Evolutionary conservation across 495 filamentous ascomycete genomes (phyloP), one percentile per base, ranked within the genome.

Genomic region (Aspergillus egyptiacus): DNA sequence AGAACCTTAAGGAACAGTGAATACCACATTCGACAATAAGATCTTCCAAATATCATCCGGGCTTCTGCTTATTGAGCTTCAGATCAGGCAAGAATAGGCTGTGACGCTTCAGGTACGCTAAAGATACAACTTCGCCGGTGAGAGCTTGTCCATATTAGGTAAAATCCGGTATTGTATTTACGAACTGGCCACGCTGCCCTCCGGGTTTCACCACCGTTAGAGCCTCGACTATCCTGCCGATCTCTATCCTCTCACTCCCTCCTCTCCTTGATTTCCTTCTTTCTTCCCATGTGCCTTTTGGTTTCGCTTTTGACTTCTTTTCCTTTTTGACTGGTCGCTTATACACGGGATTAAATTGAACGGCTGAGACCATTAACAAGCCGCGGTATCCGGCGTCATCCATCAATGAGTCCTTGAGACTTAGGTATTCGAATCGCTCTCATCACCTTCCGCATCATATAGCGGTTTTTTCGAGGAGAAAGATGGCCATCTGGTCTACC

Each of bases 331-430:
- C 24, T 18, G 11, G 24, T 24, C 14, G 31, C 2, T 24, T 24
- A 13, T 33, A 22, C 19, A 23, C 1, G 8, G 33, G 15, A 4
- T 36, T 14, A 36, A 24, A 39, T 18, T 23, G 17, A 20, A 19
- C 20, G 30, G 7, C n/a, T 20, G 11, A n/a, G 31, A 9, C 44
- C 27, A n/a, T n/a, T n/a, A n/a, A n/a, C n/a, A n/a, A n/a, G n/a
- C n/a, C n/a, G n/a, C 24, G 20, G 18, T n/a, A n/a, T 14, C 76
- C 75, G 75, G 37, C 40, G 11, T 30, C 45, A 46, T 17, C n/a
- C 42, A 50, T 49, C 46, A 39, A 59, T 59, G 57, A 47, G 36
- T 24, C 24, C 45, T 51, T 59, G 50, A 54, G 40, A 18, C 11
- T 30, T 46, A 5, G 17, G 25, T 11, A 33, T 17, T 14, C 27